These are phyloP conservation scores for Paramecium sexaurelia DNA, from an alignment of 73 alveolate species.

Conservation along the genomic window DNA sequence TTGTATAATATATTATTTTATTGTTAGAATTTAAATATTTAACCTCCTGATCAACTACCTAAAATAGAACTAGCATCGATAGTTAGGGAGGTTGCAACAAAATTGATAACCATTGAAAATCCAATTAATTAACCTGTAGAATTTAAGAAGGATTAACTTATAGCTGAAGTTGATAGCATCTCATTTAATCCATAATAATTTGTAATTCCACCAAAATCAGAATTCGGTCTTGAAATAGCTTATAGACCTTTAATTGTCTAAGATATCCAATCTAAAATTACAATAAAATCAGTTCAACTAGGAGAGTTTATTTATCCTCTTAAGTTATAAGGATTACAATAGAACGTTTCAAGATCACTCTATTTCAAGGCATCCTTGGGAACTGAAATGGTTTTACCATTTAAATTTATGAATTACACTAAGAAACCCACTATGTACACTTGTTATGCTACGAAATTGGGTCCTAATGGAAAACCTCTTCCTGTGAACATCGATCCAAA, in stretches of 20 bases:
- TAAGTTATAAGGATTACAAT: conserved; percentile 83
- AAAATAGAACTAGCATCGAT: conserved; percentile 90
- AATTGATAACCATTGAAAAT: conserved; percentile 93
- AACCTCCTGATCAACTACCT: conserved; percentile 84
- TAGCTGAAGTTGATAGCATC: conserved; percentile 87
- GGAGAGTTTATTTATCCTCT: conserved; percentile 85
- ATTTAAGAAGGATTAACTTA: conserved; percentile 83
- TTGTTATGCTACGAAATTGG: conserved; percentile 89
- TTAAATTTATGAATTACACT: conserved; percentile 92
- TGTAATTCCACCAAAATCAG: conserved; percentile 95
- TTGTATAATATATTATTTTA: conserved; percentile 70
- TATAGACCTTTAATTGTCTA: conserved; percentile 94
- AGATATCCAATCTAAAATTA: conserved; percentile 84
- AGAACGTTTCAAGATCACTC: conserved; percentile 88
- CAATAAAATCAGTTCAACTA: conserved; percentile 85
- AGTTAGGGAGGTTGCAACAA: conserved; percentile 93
- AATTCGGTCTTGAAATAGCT: conserved; percentile 93
- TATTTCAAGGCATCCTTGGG: conserved; percentile 97
- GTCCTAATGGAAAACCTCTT: conserved; percentile 84
- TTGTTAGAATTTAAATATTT: conserved; percentile 68
- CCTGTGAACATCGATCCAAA: conserved; percentile 63
- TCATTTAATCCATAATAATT: conserved; percentile 90
- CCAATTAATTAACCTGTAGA: conserved; percentile 91
- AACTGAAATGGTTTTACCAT: conserved; percentile 94
- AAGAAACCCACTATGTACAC: conserved; percentile 95